Base-by-base conservation (phyloP, 2,329 filamentous ascomycete species). In the Dothiorella sarmentorum region DNA sequence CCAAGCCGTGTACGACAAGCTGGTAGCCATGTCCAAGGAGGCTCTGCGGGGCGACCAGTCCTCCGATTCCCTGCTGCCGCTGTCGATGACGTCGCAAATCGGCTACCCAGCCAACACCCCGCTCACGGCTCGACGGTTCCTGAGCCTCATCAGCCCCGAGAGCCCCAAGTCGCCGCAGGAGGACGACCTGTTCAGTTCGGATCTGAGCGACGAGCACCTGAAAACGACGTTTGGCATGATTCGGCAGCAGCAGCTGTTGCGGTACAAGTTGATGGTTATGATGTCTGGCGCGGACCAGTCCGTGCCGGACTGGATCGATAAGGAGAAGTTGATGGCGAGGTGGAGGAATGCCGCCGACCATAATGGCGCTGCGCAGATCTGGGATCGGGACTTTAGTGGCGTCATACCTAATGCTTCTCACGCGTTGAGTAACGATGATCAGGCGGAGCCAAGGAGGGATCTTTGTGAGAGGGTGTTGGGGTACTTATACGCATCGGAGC, bases 391-490 rank as follows among this genome's bases (percentile, higher is more conserved):
- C 58, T 69, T 74, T n/a, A 80, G 79, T 61, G 79, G 75, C 9
- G 64, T 81, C 27, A 73, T 82, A 58, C 71, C 75, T 0, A 73
- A 73, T 31, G 80, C 80, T 6, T 77, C 72, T 11, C 80, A 82
- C 64, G 79, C 78, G 58, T 67, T 80, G 56, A 75, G 72, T 47
- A 78, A 75, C 59, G 74, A 78, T 59, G 78, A 77, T 51, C 78
- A 82, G 67, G 72, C 67, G 1, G 70, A 73, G 45, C 71, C 75
- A 1, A 60, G 74, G 49, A 65, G 62, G 56, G 63, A 64, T 42
- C 49, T 67, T 31, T 42, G 53, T 4, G 60, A 61, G 47, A 63
- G 61, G 44, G 59, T 67, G 13, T 22, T 63, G 37, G 63, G 60
- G 27, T 44, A 57, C 13, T n/a, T 55, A 17, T 40, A 52, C 5